phyloP scores from a whole-genome alignment of 345 rosid genomes.

The Lumnitzera littorea region DNA sequence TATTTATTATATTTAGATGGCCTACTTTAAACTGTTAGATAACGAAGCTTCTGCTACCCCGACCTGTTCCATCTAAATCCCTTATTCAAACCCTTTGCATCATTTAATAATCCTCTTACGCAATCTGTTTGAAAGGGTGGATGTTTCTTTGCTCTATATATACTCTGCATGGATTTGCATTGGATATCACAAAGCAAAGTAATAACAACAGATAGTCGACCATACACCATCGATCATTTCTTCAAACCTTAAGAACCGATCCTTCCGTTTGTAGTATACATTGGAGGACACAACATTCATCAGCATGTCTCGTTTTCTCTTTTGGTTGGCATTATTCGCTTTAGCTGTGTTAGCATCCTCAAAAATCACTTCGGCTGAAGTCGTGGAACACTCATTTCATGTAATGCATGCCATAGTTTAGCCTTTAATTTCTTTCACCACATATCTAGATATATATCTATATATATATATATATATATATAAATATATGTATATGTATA shows the following conservation, averaged over 20 bases:
- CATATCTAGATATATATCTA: too few relatives aligned
- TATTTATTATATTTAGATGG: neutral
- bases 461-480: too few relatives aligned
- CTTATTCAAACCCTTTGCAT: too few relatives aligned
- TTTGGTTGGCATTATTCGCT: constrained; percentile 3
- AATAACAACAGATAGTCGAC: too few relatives aligned
- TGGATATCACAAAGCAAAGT: too few relatives aligned
- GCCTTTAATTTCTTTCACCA: too few relatives aligned
- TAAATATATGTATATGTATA: too few relatives aligned
- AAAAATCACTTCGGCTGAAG: constrained; percentile 7
- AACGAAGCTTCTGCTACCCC: neutral
- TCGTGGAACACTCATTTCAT: constrained; percentile 16
- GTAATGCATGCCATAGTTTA: constrained; percentile 3
- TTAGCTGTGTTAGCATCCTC: constrained; percentile 3
- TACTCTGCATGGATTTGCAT: too few relatives aligned
- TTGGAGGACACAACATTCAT: neutral
- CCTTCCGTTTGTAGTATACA: neutral
- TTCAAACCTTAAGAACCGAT: neutral
- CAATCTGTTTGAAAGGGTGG: too few relatives aligned
- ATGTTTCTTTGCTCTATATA: too few relatives aligned
- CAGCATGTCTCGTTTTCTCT: constrained; percentile 1
- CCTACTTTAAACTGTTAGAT: constrained; percentile 6
- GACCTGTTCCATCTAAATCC: neutral
- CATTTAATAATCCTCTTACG: too few relatives aligned
- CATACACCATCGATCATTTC: neutral